Evolutionary conservation across 306 rosid species (phyloP).

Genomic region (Cucumis cinereus): DNA sequence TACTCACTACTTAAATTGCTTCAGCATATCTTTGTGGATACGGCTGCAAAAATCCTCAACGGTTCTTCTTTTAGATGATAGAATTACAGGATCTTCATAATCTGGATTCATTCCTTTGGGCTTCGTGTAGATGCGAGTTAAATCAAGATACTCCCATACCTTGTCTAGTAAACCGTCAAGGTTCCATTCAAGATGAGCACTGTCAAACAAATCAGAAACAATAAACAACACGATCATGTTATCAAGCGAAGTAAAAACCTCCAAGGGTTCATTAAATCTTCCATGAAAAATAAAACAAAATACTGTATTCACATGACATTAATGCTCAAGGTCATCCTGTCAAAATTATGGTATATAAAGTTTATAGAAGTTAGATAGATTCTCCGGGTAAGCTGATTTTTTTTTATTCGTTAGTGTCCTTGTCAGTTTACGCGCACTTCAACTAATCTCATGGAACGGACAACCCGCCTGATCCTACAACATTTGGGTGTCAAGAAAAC

Average conservation of each 20-base stretch:
- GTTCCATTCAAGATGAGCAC: slow-evolving; percentile 98
- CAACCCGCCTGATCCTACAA: no score
- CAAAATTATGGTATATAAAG: no score
- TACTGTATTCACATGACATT: neutral
- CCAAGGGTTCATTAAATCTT: neutral
- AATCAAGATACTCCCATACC: slow-evolving; percentile 81
- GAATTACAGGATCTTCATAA: slow-evolving; percentile 95
- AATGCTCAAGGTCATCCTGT: no score
- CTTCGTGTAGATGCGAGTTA: slow-evolving; percentile 92
- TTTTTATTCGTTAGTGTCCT: no score
- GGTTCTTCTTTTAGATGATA: slow-evolving; percentile 76
- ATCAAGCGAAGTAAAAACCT: neutral
- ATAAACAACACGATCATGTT: slow-evolving; percentile 2
- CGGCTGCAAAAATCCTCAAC: slow-evolving; percentile 87
- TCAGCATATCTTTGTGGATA: slow-evolving; percentile 88
- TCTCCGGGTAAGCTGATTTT: no score
- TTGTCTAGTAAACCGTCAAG: slow-evolving; percentile 93
- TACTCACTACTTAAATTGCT: slow-evolving; percentile 88
- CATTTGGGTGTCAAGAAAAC: no score
- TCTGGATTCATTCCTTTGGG: slow-evolving; percentile 99
- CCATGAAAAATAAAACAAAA: neutral
- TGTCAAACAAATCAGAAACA: slow-evolving; percentile 26
- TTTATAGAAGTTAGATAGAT: no score
- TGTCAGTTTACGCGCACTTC: no score
- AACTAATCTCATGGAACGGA: no score